These are phyloP conservation scores for Boletus sensibilis DNA, from an alignment of 768 basidiomycete genomes.

Conservation along the genomic window DNA sequence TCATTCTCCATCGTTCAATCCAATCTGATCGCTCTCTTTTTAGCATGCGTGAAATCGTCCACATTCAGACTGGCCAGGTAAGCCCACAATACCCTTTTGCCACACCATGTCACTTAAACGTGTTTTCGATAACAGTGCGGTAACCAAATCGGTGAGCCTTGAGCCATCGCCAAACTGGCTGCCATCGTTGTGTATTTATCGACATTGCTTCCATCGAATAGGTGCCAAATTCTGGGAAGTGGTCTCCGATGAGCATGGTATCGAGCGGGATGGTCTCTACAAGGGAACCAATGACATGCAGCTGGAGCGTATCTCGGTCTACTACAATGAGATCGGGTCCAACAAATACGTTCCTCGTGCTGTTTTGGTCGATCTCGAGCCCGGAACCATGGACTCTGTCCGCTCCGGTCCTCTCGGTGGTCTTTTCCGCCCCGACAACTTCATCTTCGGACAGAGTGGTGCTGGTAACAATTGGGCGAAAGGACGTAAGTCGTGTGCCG, in stretches of 20 bases:
- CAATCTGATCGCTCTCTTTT: conserved; percentile 30
- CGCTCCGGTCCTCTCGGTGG: conserved; percentile 86
- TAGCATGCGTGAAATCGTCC: conserved; percentile 99
- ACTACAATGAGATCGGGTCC: conserved; percentile 94
- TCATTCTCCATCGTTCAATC: conserved; percentile 12
- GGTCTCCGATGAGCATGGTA: conserved; percentile 97
- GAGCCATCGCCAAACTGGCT: conserved; percentile 14
- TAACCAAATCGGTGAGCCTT: conserved; percentile 92
- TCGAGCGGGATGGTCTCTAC: conserved; percentile 90
- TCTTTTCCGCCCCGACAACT: conserved; percentile 98
- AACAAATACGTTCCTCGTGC: conserved; percentile 99
- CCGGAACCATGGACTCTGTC: conserved; percentile 93
- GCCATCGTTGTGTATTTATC: conserved; percentile 17
- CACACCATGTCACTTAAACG: conserved; percentile 25
- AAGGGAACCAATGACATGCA: conserved; percentile 93
- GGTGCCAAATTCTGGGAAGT: conserved; percentile 98
- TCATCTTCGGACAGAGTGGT: conserved; percentile 96
- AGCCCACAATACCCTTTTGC: conserved; percentile 20
- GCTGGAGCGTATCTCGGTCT: conserved; percentile 95
- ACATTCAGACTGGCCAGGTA: conserved; percentile 98
- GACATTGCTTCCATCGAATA: conserved; percentile 31
- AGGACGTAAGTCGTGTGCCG: conserved; percentile 71
- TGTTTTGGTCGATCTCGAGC: conserved; percentile 95
- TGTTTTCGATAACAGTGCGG: conserved; percentile 65
- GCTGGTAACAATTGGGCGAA: conserved; percentile 99